Evolutionary conservation across 192 early-diverging fungal genomes (phyloP), one percentile per base, ranked within the genome.

Genomic region (Coemansia guatemalensis): DNA sequence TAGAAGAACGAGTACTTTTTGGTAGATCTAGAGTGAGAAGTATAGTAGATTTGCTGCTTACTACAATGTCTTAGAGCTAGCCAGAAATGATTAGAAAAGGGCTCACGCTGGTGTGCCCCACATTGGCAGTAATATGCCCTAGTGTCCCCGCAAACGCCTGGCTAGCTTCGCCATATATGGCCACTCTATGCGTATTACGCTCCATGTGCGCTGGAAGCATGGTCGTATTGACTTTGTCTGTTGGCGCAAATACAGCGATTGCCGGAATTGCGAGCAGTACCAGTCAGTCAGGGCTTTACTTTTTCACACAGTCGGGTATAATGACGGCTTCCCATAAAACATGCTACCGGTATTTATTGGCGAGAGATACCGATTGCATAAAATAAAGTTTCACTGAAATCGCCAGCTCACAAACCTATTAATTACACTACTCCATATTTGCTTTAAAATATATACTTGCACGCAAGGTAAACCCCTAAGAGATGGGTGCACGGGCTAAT

Each of bases 401-500:
- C 6, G 29, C 6, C 29, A 4, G 29, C 29, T 30, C 6, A 6
- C 29, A 30, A 30, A 30, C 29, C 29, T 6, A 30, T 4, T 30
- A 30, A 30, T 6, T 6, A 30, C 29, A 30, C 29, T 6, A 30
- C 29, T 30, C 33, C 11, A 35, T 35, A 35, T 35, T 35, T 35
- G 33, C 33, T 35, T 35, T 4, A 39, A 39, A 39, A 39, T 39
- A 17, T 44, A 4, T 44, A 44, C 39, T 44, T 17, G 1, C 14
- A 44, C 39, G 12, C 12, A 17, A 44, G 12, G 39, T 12, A 44
- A 17, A 17, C 9, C 11, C 11, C 4, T 44, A 44, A 2, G 0
- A 44, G 39, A 44, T 44, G 39, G 39, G 39, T 44, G 39, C 75
- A 44, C 65, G 69, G 0, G 44, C 50, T 14, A 48, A 65, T 9